A percentile compares a stretch with the other conserved stretches of the same genome.
These are phyloP conservation scores for Lactarius quietus DNA, from an alignment of 768 basidiomycete genomes.

Conservation along the genomic window DNA sequence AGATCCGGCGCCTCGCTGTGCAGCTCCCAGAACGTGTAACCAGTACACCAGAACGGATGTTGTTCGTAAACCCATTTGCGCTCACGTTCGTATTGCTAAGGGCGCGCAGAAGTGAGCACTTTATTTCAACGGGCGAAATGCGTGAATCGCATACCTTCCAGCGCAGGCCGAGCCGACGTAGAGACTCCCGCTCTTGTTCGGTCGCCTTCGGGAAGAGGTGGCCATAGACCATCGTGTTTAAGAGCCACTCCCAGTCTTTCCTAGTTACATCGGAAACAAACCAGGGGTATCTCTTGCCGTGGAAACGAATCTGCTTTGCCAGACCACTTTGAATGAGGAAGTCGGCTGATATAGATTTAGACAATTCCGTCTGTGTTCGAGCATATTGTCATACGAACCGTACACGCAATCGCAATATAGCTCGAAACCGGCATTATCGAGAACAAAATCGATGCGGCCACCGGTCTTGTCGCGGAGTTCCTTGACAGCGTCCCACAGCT, in stretches of 20 bases:
- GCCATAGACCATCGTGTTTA: slow-evolving; percentile 86
- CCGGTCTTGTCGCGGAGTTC: slow-evolving; percentile 40
- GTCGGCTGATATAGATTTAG: slow-evolving; percentile 56
- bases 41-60: slow-evolving; percentile 95
- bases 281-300: slow-evolving; percentile 95
- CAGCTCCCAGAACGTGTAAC: slow-evolving; percentile 90
- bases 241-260: slow-evolving; percentile 92
- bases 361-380: background rate
- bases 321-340: slow-evolving; percentile 90
- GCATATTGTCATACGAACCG: slow-evolving; percentile 43
- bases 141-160: slow-evolving; percentile 69
- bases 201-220: slow-evolving; percentile 84
- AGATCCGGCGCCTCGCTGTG: slow-evolving; percentile 83
- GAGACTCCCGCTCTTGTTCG: slow-evolving; percentile 76
- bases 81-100: slow-evolving; percentile 84
- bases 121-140: background rate
- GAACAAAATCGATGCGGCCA: slow-evolving; percentile 56
- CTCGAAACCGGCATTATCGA: slow-evolving; percentile 88
- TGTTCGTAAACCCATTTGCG: slow-evolving; percentile 94
- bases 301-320: slow-evolving; percentile 82
- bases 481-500: slow-evolving; percentile 73
- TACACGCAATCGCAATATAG: slow-evolving; percentile 86
- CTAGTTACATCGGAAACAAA: slow-evolving; percentile 92
- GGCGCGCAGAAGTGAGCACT: slow-evolving; percentile 13
- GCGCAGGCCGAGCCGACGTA: slow-evolving; percentile 71